Evolutionary conservation across 2,329 filamentous ascomycete species (phyloP).

Genomic region (Xylariaceae sp.): DNA sequence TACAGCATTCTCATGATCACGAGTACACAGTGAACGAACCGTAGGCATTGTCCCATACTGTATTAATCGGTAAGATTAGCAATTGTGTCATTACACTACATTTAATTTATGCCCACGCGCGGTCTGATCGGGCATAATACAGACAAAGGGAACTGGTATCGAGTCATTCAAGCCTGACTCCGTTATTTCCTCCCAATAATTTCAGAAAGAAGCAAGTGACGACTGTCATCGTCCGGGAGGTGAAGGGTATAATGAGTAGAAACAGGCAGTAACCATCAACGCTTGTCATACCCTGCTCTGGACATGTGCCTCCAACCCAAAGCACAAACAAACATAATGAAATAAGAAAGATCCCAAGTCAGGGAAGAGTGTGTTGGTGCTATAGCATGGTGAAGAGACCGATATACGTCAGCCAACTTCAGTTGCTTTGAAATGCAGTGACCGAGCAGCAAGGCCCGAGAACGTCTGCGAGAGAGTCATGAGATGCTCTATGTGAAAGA

Average conservation of each 20-base stretch:
- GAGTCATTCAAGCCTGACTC: slow-evolving; percentile 18
- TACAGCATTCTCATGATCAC: too few relatives aligned
- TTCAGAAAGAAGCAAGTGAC: slow-evolving; percentile 5
- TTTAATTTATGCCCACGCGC: slow-evolving; percentile 4
- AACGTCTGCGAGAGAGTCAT: slow-evolving; percentile 1
- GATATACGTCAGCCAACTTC: background rate
- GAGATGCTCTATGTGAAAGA: slow-evolving; percentile 9
- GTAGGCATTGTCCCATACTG: too few relatives aligned
- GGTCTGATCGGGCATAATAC: slow-evolving; percentile 13
- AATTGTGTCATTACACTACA: slow-evolving; percentile 12
- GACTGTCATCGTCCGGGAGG: slow-evolving; percentile 21
- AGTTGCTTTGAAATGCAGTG: background rate
- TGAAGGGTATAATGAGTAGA: slow-evolving; percentile 29
- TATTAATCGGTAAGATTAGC: too few relatives aligned
- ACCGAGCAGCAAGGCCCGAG: slow-evolving; percentile 1
- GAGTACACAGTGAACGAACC: too few relatives aligned
- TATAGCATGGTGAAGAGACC: background rate
- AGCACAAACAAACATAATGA: slow-evolving; percentile 10
- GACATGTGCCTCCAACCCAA: slow-evolving; percentile 5
- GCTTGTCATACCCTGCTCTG: slow-evolving; percentile 8
- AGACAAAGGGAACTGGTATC: slow-evolving; percentile 8
- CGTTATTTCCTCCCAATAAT: slow-evolving; percentile 6
- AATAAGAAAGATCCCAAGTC: slow-evolving; percentile 6
- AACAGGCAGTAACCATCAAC: slow-evolving; percentile 9
- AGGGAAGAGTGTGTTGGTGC: background rate